phyloP scores from a whole-genome alignment of 768 basidiomycete species.

The Ramaria sp. region DNA sequence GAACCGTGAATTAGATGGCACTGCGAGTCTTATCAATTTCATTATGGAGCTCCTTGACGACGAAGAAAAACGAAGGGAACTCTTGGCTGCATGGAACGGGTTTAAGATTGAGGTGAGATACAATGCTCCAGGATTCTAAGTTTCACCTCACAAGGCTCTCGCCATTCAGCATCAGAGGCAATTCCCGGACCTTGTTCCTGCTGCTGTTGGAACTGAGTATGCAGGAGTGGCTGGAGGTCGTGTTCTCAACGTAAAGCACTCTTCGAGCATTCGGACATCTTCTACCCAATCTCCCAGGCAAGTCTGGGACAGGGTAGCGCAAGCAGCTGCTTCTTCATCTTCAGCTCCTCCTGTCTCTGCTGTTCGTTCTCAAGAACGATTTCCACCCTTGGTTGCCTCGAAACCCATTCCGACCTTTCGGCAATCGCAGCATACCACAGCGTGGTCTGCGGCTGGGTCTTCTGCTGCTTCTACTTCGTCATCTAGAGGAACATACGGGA shows the following conservation, averaged over 20 bases:
- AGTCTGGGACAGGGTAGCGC: conserved; percentile 81
- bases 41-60: conserved; percentile 74
- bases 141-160: not conserved
- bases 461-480: not conserved
- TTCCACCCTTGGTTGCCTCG: conserved; percentile 20
- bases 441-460: conserved; percentile 38
- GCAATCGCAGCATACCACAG: conserved; percentile 41
- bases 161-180: conserved; percentile 61
- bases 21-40: conserved; percentile 59
- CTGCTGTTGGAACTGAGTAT: conserved; percentile 50
- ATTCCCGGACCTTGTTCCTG: conserved; percentile 67
- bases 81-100: conserved; percentile 71
- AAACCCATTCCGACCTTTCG: conserved; percentile 22
- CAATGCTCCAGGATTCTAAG: not conserved
- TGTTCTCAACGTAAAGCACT: conserved; percentile 74
- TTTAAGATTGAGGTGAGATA: conserved; percentile 67
- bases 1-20: conserved; percentile 56
- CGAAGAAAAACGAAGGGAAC: conserved; percentile 68
- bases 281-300: conserved; percentile 44
- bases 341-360: conserved; percentile 14
- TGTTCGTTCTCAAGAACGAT: conserved; percentile 16
- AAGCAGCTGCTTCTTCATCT: conserved; percentile 47
- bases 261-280: conserved; percentile 47
- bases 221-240: conserved; percentile 75
- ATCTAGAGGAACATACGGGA: conserved; percentile 8